A percentile compares a stretch with the other conserved stretches of the same genome.
Evolutionary conservation across 108 stramenopile genomes (phyloP).

Genomic region (Discostella stelligeroides): DNA sequence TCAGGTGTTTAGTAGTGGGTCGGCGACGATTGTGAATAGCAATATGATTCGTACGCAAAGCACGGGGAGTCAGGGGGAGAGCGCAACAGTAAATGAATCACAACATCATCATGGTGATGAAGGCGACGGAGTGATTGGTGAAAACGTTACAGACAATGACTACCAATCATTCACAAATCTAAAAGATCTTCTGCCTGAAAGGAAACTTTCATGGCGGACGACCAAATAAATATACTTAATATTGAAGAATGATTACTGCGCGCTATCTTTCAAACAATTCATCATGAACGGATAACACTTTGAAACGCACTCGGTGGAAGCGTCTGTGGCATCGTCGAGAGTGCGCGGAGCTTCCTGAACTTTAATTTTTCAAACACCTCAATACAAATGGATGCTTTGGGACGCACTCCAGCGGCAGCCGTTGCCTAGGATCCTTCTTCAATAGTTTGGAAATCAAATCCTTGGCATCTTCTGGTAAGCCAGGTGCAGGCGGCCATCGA

Average conservation of each 20-base stretch:
- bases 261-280: not conserved
- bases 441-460: constrained; percentile 91
- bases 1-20: constrained; percentile 14
- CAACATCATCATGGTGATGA: constrained; percentile 10
- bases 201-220: constrained; percentile 17
- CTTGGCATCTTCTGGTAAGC: constrained; percentile 89
- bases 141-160: not conserved
- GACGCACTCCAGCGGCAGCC: constrained; percentile 82
- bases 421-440: constrained; percentile 88
- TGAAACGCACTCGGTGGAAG: not conserved
- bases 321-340: not conserved
- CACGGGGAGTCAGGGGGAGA: constrained; percentile 4
- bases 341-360: not conserved
- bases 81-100: constrained; percentile 1
- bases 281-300: not conserved
- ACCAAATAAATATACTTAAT: not conserved
- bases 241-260: too few species aligned
- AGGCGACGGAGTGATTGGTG: not conserved
- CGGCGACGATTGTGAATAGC: not conserved
- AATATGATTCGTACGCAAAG: not conserved
- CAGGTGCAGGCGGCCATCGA: constrained; percentile 76
- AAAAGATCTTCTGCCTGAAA: constrained; percentile 27
- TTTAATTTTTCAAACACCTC: constrained; percentile 43
- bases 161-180: constrained; percentile 4
- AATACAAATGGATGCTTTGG: constrained; percentile 94